Percentiles rank a stretch among this genome's conserved stretches.
Conservation (phyloP, 768 basidiomycete genomes). For the Exidia glandulosa region DNA sequence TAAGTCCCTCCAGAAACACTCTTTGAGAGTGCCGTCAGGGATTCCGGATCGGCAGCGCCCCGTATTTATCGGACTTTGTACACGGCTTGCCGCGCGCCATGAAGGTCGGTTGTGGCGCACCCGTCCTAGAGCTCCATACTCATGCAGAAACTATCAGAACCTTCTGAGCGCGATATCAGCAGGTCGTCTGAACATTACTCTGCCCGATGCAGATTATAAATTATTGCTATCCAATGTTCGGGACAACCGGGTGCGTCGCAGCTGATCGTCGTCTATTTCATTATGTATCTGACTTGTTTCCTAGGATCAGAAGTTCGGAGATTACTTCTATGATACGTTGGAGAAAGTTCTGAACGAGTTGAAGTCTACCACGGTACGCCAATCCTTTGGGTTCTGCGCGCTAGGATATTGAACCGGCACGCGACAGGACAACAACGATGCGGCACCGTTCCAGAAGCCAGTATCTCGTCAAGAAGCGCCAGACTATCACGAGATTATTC, state of each 20-base stretch:
- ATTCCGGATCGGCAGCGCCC: too few relatives aligned
- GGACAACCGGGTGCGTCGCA: constrained; percentile 66
- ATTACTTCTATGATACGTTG: constrained; percentile 88
- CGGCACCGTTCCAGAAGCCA: constrained; percentile 87
- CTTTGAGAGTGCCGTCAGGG: too few relatives aligned
- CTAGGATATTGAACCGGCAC: constrained; percentile 6
- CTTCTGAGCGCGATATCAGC: constrained; percentile 80
- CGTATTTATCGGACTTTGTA: background rate
- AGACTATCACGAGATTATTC: constrained; percentile 96
- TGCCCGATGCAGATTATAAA: constrained; percentile 63
- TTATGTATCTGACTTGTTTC: constrained; percentile 12
- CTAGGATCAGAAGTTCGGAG: constrained; percentile 61
- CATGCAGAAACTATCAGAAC: constrained; percentile 39
- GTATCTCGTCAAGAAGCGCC: constrained; percentile 84
- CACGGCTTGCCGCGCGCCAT: background rate
- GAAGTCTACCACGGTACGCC: constrained; percentile 54
- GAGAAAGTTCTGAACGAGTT: constrained; percentile 84
- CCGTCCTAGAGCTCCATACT: background rate
- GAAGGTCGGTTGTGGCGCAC: background rate
- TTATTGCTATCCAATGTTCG: constrained; percentile 76
- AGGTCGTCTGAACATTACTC: constrained; percentile 51
- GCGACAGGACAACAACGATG: constrained; percentile 70
- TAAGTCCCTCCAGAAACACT: too few relatives aligned
- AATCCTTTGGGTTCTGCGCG: constrained; percentile 18
- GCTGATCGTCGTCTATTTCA: constrained; percentile 9